phyloP scores from a whole-genome alignment of 306 rosid genomes.

The Ormosia semicastrata region DNA sequence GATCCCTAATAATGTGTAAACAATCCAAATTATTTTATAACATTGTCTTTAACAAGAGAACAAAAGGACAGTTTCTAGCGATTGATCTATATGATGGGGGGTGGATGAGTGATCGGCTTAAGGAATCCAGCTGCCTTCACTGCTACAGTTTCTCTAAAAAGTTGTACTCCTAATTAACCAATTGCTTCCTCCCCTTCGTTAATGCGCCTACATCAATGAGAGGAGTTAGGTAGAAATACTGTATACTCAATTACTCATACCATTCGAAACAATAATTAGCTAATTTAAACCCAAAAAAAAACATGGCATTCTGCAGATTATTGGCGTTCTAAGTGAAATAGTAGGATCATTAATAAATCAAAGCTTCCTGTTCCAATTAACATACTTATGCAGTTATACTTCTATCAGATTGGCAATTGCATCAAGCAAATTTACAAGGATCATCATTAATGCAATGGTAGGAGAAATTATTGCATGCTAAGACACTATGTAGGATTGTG shows the following conservation, averaged over 20 bases:
- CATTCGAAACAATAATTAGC: neutral
- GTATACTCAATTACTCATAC: neutral
- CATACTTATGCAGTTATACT: neutral
- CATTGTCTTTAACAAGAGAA: neutral
- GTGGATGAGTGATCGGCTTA: neutral
- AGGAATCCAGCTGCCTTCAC: conserved; percentile 34
- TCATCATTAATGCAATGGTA: conserved; percentile 3
- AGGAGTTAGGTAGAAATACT: conserved; percentile 22
- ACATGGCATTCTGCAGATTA: neutral
- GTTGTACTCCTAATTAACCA: conserved; percentile 1
- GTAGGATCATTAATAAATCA: neutral
- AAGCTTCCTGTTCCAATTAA: neutral
- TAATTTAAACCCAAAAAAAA: neutral
- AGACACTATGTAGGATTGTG: no score
- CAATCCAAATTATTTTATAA: conserved; percentile 19
- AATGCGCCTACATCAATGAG: neutral
- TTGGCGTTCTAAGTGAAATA: neutral
- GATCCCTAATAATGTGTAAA: conserved; percentile 12
- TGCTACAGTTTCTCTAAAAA: neutral
- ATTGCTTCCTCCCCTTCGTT: neutral
- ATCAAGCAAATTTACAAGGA: neutral
- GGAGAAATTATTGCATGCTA: no score
- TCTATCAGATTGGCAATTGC: neutral
- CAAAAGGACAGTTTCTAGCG: conserved; percentile 38
- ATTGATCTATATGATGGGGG: neutral